phyloP scores from a whole-genome alignment of 73 alveolate genomes.

The Paramecium tetraurelia region DNA sequence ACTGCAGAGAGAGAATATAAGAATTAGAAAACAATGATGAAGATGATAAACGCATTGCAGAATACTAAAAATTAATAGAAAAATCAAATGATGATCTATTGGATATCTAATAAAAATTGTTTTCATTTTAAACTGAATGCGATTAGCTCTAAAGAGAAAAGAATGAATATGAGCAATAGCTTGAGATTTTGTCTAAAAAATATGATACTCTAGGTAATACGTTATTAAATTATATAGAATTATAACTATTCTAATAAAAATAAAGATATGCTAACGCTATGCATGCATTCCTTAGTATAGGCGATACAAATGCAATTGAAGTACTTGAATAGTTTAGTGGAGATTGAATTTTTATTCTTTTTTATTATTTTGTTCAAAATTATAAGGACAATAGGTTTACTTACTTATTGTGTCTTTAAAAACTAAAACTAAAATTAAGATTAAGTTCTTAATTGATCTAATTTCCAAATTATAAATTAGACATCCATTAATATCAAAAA shows the following conservation, averaged over 20 bases:
- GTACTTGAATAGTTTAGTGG: slow-evolving; percentile 8
- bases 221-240: neutral
- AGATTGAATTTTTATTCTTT: neutral
- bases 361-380: neutral
- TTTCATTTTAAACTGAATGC: neutral
- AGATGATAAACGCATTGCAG: neutral
- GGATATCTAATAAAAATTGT: neutral
- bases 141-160: neutral
- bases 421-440: neutral
- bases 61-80: neutral
- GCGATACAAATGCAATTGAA: slow-evolving; percentile 29
- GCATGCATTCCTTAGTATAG: neutral
- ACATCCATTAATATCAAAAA: too few species aligned
- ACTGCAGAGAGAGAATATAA: neutral
- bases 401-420: too few species aligned
- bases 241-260: neutral
- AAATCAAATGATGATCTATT: neutral
- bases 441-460: too few species aligned
- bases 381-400: neutral
- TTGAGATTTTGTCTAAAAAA: neutral
- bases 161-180: neutral
- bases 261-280: neutral
- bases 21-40: slow-evolving; percentile 33
- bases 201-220: slow-evolving; percentile 3
- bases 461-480: too few species aligned